Percentiles rank a stretch among this genome's conserved stretches.
phyloP scores from a whole-genome alignment of 805 yeast species.

The Cyberlindnera misumaiensis region DNA sequence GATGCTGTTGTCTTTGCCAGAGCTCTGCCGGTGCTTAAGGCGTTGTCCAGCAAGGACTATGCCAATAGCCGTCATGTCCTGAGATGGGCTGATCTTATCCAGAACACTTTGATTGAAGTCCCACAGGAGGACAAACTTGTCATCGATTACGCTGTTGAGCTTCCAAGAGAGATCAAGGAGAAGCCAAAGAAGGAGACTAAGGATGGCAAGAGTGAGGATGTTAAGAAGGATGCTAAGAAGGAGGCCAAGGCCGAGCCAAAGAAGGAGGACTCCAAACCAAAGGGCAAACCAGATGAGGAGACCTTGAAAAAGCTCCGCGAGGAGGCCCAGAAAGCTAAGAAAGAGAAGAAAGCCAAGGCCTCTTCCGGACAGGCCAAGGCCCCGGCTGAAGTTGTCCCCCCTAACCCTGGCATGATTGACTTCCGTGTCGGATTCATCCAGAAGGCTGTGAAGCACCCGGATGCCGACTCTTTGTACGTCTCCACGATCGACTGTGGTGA shows the following conservation, averaged over 20 bases:
- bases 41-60: constrained; percentile 48
- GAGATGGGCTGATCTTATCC: constrained; percentile 90
- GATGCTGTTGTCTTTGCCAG: constrained; percentile 68
- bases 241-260: constrained; percentile 32
- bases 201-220: constrained; percentile 12
- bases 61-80: constrained; percentile 72
- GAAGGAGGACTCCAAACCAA: constrained; percentile 30
- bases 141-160: constrained; percentile 52
- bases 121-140: constrained; percentile 45
- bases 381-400: constrained; percentile 56
- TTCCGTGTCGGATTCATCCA: constrained; percentile 94
- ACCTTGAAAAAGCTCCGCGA: constrained; percentile 41
- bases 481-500: constrained; percentile 97
- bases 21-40: constrained; percentile 47
- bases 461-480: constrained; percentile 93
- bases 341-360: constrained; percentile 51
- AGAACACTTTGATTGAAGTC: constrained; percentile 53
- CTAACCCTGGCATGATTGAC: constrained; percentile 81
- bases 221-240: constrained; percentile 17
- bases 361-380: constrained; percentile 37
- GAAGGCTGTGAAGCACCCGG: constrained; percentile 95
- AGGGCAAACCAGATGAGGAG: constrained; percentile 42
- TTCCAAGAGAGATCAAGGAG: constrained; percentile 70
- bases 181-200: constrained; percentile 42
- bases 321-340: constrained; percentile 54